Base-by-base conservation (phyloP, 2,329 filamentous ascomycete genomes). In the Lasiodiplodia sp. region DNA sequence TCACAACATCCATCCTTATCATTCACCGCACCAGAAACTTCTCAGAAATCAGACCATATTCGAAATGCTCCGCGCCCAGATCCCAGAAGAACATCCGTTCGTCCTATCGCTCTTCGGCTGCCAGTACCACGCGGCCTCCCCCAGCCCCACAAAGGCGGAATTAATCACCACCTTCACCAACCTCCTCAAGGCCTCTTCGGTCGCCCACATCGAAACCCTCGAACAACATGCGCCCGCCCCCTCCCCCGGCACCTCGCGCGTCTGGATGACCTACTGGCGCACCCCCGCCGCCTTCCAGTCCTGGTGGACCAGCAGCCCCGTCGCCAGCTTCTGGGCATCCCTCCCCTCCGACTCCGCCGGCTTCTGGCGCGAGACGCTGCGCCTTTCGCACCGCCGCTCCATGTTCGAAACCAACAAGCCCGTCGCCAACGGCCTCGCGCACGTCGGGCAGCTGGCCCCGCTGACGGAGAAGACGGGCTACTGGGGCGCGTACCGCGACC, bases 401-500 rank as follows among this genome's bases (percentile, higher is more conserved):
- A 31, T 49, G 47, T 63, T 63, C 38, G 58, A 51, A 25, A 31
- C 58, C 21, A 63, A 63, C 58, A 63, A 63, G 38, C 11, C 28
- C 23, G 6, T 14, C 12, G 38, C 28, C 31, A 49, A 47, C 38
- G 58, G 58, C 3, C 14, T 49, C 16, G 23, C 58, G 7, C 37
- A 63, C 58, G 58, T 49, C 58, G 58, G 58, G 4, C 2, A 23
- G 10, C 38, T 63, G 14, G 40, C 21, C 16, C 21, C 40, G 8
- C 40, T 49, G 1, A 63, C 58, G 14, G 47, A 47, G 58, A 63
- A 47, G 23, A 47, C 47, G n/a, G 40, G 40, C 25, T 63, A 63
- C 40, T 63, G 58, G 58, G 58, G 58, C 21, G 40, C 40, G 23
- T 63, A 63, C 38, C 58, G 58, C 37, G 58, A 63, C 23, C 58